Base-by-base conservation (phyloP, 129 eudicot species). In the Silybum marianum region DNA sequence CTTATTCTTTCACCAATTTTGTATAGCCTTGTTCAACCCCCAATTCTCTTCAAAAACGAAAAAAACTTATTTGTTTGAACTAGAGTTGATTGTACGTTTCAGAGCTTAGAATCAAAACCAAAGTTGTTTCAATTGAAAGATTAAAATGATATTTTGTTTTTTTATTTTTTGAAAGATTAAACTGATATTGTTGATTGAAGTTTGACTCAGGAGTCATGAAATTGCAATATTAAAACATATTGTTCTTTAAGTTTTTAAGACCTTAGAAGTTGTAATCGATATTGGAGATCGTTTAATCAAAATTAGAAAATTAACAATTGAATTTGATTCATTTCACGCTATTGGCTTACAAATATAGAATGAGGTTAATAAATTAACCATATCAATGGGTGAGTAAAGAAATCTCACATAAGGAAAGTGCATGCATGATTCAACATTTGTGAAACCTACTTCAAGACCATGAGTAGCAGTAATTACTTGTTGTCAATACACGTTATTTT, bases 301-400 rank as follows among this genome's bases (percentile, higher is more conserved):
- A 69, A 25, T 10, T 69, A 13, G 75, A 78, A 23, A 28, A 44
- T 24, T 25, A 68, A 73, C 28, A 74, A 69, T 46, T 65, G 74
- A 74, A 66, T 80, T 72, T 58, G 63, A 58, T 58, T 72, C 6
- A 11, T 62, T 25, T 62, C 78, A 72, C 39, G 65, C n/a, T 60
- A 72, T 80, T 42, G 28, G 67, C 32, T 65, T 67, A 7, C 48
- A 44, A 42, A 66, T 78, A 12, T 51, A 24, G 69, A 78, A 78
- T 42, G 46, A 16, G 23, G 75, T 14, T n/a, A n/a, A n/a, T n/a
- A n/a, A n/a, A n/a, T n/a, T n/a, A n/a, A n/a, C n/a, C n/a, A n/a
- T n/a, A n/a, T n/a, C n/a, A n/a, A n/a, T n/a, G n/a, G n/a, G n/a
- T n/a, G n/a, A n/a, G n/a, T n/a, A n/a, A n/a, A n/a, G n/a, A n/a